Evolutionary conservation across 2,329 filamentous ascomycete species (phyloP).

Genomic region (Beauveria brongniartii): DNA sequence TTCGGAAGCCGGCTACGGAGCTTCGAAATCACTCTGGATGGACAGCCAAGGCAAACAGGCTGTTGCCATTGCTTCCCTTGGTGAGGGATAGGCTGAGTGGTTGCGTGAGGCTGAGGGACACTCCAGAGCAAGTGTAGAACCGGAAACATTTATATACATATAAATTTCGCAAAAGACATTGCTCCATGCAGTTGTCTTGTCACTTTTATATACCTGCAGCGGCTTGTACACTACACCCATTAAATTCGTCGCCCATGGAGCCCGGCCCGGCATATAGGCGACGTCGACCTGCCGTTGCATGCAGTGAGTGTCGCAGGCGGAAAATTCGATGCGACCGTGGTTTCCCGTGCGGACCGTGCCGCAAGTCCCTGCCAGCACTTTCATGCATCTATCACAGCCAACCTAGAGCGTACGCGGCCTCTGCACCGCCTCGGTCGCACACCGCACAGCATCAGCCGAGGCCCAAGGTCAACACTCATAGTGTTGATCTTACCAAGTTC

Average conservation of each 20-base stretch:
- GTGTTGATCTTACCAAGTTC: neutral
- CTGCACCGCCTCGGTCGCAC: neutral
- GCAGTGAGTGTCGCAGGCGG: slow-evolving; percentile 14
- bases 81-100: neutral
- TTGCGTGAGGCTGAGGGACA: neutral
- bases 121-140: too few relatives aligned
- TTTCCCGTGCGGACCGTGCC: slow-evolving; percentile 14
- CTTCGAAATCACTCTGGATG: neutral
- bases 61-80: neutral
- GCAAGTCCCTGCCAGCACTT: slow-evolving; percentile 12
- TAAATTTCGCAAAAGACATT: neutral
- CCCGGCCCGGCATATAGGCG: slow-evolving; percentile 14
- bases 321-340: slow-evolving; percentile 15
- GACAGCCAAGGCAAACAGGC: neutral
- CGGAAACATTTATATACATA: neutral
- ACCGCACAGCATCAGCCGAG: neutral
- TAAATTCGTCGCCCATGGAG: slow-evolving; percentile 7
- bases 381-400: slow-evolving; percentile 15
- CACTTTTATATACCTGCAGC: neutral
- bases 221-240: neutral
- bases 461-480: neutral
- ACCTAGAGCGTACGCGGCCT: neutral
- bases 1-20: neutral
- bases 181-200: too few relatives aligned
- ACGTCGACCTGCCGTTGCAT: slow-evolving; percentile 14